phyloP scores from a whole-genome alignment of 176 grass and related monocot species.

The Rhynchospora pubera region DNA sequence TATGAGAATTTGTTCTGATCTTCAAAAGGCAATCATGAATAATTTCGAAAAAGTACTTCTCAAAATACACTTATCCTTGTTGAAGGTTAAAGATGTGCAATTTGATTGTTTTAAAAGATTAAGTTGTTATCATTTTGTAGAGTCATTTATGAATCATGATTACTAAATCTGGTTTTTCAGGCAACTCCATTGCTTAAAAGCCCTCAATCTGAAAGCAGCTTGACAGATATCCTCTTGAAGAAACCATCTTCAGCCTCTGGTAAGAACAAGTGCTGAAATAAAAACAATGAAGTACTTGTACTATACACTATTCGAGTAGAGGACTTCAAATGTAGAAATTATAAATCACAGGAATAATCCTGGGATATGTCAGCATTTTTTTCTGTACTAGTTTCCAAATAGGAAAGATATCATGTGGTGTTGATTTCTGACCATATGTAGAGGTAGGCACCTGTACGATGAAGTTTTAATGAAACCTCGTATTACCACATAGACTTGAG shows the following conservation, averaged over 20 bases:
- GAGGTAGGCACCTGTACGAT: not conserved
- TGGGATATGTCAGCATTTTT: not conserved
- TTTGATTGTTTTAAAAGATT: not conserved
- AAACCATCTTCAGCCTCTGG: constrained; percentile 29
- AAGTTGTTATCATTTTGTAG: not conserved
- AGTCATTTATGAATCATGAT: not conserved
- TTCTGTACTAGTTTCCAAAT: not conserved
- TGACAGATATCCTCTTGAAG: constrained; percentile 69
- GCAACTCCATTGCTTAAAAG: constrained; percentile 49
- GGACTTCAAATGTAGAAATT: not conserved
- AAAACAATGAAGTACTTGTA: not conserved
- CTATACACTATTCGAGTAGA: not conserved
- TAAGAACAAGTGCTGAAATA: not conserved
- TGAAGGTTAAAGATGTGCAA: not conserved
- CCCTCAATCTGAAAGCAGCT: constrained; percentile 45
- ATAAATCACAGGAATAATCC: not conserved
- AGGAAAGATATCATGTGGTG: not conserved
- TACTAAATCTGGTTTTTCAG: constrained; percentile 19
- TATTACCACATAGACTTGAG: not conserved
- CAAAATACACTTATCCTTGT: not conserved
- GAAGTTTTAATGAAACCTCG: not conserved
- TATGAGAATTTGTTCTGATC: not conserved
- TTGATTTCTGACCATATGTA: not conserved
- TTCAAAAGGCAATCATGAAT: not conserved
- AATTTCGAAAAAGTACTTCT: not conserved